A percentile compares a stretch with the other conserved stretches of the same genome.
Conservation (phyloP, 2,329 filamentous ascomycete genomes). For the Pleurostoma richardsiae region DNA sequence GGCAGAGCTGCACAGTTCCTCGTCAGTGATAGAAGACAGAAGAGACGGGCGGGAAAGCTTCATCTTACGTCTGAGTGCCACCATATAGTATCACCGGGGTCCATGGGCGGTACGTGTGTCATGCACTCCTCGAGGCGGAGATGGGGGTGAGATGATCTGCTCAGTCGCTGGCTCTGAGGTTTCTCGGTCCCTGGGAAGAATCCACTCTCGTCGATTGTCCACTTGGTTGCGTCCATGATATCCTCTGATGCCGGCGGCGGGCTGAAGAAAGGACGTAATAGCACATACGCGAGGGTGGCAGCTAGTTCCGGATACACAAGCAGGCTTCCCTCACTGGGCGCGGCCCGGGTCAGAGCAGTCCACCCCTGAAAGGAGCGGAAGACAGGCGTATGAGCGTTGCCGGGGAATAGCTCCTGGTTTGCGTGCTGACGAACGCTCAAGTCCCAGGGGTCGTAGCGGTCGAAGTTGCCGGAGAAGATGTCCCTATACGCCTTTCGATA, state of each 20-base stretch:
- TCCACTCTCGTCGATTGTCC: constrained; percentile 23
- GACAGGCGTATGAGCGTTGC: constrained; percentile 27
- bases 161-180: constrained; percentile 26
- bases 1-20: constrained; percentile 2
- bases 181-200: constrained; percentile 32
- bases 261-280: constrained; percentile 35
- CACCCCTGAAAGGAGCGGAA: constrained; percentile 34
- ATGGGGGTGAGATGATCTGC: constrained; percentile 29
- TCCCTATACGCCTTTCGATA: constrained; percentile 29
- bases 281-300: constrained; percentile 28
- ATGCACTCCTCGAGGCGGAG: constrained; percentile 28
- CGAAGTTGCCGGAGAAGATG: constrained; percentile 29
- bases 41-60: no score
- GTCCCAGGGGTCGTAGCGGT: constrained; percentile 29
- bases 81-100: constrained; percentile 26
- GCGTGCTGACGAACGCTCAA: constrained; percentile 25
- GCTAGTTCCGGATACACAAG: constrained; percentile 32
- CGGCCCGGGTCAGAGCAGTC: constrained; percentile 32
- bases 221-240: constrained; percentile 27
- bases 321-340: constrained; percentile 26
- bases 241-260: constrained; percentile 21
- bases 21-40: not conserved
- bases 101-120: constrained; percentile 28
- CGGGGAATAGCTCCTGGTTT: constrained; percentile 26
- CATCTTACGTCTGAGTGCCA: constrained; percentile 10